phyloP scores from a whole-genome alignment of 176 grass and related monocot species.

The Chloris gayana region DNA sequence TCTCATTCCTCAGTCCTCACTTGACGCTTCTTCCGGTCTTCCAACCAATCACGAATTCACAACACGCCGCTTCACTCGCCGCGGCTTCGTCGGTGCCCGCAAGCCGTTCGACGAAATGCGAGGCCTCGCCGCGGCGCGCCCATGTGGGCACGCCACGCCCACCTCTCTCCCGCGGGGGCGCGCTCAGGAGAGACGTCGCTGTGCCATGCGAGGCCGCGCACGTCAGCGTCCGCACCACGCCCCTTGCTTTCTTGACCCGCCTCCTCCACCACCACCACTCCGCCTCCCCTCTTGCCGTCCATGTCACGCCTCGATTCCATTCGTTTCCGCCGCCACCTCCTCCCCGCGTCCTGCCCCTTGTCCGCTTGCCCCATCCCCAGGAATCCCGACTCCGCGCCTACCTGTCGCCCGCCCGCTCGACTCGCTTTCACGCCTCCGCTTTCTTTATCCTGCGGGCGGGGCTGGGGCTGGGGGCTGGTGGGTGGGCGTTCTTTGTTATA shows the following conservation, averaged over 20 bases:
- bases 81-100: constrained; percentile 7
- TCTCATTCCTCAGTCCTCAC: not conserved
- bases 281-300: constrained; percentile 34
- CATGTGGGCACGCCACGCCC: constrained; percentile 42
- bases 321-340: constrained; percentile 31
- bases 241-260: constrained; percentile 41
- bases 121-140: constrained; percentile 39
- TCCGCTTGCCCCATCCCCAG: constrained; percentile 42
- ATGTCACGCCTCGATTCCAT: constrained; percentile 47
- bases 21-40: not conserved
- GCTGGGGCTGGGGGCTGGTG: too few relatives aligned
- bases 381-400: constrained; percentile 29
- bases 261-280: constrained; percentile 9
- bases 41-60: not conserved
- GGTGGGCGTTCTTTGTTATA: constrained; percentile 7
- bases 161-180: constrained; percentile 18
- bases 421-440: constrained; percentile 20
- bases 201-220: not conserved
- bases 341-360: constrained; percentile 20
- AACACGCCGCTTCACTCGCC: not conserved
- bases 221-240: constrained; percentile 34
- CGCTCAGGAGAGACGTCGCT: constrained; percentile 20
- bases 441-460: constrained; percentile 31
- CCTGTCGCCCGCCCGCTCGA: constrained; percentile 24
- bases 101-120: constrained; percentile 48